These are phyloP conservation scores for Henckelia pumila DNA, from an alignment of 257 asterid species.

Conservation along the genomic window DNA sequence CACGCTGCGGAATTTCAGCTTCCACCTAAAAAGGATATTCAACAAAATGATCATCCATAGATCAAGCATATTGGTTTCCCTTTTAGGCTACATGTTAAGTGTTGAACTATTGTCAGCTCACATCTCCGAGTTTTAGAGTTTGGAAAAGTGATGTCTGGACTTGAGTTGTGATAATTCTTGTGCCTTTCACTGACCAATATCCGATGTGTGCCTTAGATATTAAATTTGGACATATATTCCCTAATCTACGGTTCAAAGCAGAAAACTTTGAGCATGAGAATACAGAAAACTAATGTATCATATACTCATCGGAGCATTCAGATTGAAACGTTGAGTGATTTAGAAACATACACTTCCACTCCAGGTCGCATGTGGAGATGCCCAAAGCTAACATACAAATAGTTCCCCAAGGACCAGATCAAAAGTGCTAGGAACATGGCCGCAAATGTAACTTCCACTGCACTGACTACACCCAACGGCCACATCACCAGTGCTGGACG, in stretches of 20 bases:
- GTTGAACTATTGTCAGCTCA: neutral
- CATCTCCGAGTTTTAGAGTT: neutral
- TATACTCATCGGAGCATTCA: too few relatives aligned
- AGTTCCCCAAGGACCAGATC: conserved; percentile 54
- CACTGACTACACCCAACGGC: conserved; percentile 46
- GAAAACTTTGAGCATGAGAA: neutral
- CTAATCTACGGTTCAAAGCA: too few relatives aligned
- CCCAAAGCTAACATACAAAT: conserved; percentile 36
- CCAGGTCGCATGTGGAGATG: conserved; percentile 47
- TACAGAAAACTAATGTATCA: too few relatives aligned
- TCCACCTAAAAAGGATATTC: conserved; percentile 38
- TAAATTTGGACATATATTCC: too few relatives aligned
- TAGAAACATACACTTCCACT: conserved; percentile 36
- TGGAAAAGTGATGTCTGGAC: too few relatives aligned
- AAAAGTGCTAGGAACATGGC: conserved; percentile 50
- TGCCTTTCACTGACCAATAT: too few relatives aligned
- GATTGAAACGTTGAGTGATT: neutral
- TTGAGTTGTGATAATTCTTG: too few relatives aligned
- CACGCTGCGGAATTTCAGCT: conserved; percentile 48
- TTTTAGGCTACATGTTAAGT: neutral
- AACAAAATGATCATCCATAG: neutral
- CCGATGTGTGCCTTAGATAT: too few relatives aligned
- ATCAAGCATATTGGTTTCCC: neutral
- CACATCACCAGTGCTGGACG: conserved; percentile 47
- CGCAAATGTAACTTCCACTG: conserved; percentile 40